These are phyloP conservation scores for Acer yangbiense DNA, from an alignment of 345 rosid genomes.

Conservation along the genomic window DNA sequence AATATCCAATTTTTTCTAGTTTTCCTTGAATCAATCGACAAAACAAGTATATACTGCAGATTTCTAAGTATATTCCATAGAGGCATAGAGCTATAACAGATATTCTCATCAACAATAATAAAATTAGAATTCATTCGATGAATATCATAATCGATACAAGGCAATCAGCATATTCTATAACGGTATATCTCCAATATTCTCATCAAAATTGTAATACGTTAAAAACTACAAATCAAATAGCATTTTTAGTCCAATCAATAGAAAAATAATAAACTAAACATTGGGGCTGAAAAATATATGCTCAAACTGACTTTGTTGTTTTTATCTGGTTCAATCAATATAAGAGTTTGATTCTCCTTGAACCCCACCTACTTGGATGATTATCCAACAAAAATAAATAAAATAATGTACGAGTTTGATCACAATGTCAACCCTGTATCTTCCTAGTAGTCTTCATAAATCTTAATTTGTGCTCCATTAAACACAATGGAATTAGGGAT, in stretches of 20 bases:
- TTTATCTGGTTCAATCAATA: not conserved
- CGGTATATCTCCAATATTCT: no score
- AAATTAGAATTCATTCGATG: not conserved
- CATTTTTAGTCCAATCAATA: not conserved
- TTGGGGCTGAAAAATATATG: not conserved
- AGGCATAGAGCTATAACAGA: not conserved
- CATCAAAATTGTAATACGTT: not conserved
- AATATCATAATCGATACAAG: no score
- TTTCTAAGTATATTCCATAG: not conserved
- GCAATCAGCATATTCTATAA: no score
- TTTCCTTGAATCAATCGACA: constrained; percentile 14
- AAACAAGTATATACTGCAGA: not conserved
- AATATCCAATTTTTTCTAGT: not conserved
- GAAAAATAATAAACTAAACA: not conserved
- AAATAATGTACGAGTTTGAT: not conserved
- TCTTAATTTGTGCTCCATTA: not conserved
- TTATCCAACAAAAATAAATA: not conserved
- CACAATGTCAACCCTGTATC: not conserved
- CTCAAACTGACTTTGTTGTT: not conserved
- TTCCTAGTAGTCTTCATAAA: not conserved
- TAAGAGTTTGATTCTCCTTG: not conserved
- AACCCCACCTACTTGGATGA: not conserved
- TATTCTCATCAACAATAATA: not conserved
- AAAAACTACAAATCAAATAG: not conserved
- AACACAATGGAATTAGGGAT: not conserved